Conservation (phyloP, 163 green algal genomes). For the Scenedesmus sp. region DNA sequence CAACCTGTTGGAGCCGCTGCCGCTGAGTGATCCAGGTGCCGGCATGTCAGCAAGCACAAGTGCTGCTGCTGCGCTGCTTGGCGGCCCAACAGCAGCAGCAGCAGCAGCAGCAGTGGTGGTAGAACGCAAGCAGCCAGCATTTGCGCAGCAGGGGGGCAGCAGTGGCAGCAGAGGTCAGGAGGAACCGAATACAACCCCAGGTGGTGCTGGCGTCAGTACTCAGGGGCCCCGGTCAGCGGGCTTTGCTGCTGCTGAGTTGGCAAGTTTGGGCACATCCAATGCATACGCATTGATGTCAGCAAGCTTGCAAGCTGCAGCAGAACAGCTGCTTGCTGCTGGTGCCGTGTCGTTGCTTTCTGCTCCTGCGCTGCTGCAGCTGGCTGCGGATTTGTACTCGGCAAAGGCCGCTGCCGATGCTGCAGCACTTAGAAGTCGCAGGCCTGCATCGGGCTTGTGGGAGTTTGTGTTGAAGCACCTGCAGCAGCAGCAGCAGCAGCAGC, state of each 20-base stretch:
- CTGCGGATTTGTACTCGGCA: neutral
- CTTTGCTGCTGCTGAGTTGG: constrained; percentile 8
- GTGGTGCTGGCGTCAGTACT: too few relatives aligned
- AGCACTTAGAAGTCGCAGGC: neutral
- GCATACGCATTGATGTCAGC: neutral
- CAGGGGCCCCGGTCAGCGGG: neutral
- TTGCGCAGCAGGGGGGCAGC: constrained; percentile 9
- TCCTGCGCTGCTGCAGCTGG: constrained; percentile 28
- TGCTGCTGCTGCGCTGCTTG: constrained; percentile 8
- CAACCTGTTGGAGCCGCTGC: neutral
- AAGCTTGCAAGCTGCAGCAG: neutral
- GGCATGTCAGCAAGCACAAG: constrained; percentile 25
- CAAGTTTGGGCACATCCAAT: neutral
- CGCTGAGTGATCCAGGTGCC: constrained; percentile 11
- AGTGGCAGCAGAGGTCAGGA: neutral
- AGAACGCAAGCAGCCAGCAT: constrained; percentile 32
- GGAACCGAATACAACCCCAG: neutral
- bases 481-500: neutral
- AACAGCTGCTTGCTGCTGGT: constrained; percentile 22
- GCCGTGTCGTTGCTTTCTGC: constrained; percentile 19
- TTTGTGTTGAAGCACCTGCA: constrained; percentile 40
- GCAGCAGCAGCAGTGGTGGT: neutral
- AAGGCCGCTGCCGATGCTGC: constrained; percentile 49
- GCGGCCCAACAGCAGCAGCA: neutral
- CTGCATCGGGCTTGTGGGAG: neutral